phyloP scores from a whole-genome alignment of 192 early-diverging fungal species.

The Backusella australiensis region DNA sequence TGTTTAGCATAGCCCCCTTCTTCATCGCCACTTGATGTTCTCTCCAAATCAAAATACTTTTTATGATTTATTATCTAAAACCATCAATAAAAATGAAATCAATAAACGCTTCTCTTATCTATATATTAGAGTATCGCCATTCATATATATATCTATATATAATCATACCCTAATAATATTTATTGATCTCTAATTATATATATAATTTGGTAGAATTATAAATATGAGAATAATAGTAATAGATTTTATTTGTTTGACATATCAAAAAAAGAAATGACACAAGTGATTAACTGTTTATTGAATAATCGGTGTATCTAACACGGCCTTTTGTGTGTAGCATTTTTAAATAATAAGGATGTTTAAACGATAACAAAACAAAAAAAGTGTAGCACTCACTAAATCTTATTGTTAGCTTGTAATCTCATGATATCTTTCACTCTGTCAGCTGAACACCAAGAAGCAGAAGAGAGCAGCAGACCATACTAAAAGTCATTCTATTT shows the following conservation, averaged over 20 bases:
- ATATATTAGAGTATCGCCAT: neutral
- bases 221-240: neutral
- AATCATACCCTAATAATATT: too few species aligned
- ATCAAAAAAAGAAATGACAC: neutral
- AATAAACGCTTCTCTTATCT: neutral
- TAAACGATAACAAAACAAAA: neutral
- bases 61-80: neutral
- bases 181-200: neutral
- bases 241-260: neutral
- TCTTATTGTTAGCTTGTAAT: neutral
- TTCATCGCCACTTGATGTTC: neutral
- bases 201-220: neutral
- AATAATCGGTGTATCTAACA: neutral
- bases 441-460: slow-evolving; percentile 8
- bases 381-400: neutral
- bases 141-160: neutral
- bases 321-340: slow-evolving; percentile 1
- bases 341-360: slow-evolving; percentile 4
- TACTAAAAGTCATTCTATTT: slow-evolving; percentile 14
- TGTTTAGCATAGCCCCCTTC: neutral
- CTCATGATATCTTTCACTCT: neutral
- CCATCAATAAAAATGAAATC: neutral
- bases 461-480: slow-evolving; percentile 13
- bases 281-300: neutral
- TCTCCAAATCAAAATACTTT: neutral